Percentiles rank a stretch among this genome's conserved stretches.
Evolutionary conservation across 108 stramenopile genomes (phyloP).

Genomic region (Ochromonas danica): DNA sequence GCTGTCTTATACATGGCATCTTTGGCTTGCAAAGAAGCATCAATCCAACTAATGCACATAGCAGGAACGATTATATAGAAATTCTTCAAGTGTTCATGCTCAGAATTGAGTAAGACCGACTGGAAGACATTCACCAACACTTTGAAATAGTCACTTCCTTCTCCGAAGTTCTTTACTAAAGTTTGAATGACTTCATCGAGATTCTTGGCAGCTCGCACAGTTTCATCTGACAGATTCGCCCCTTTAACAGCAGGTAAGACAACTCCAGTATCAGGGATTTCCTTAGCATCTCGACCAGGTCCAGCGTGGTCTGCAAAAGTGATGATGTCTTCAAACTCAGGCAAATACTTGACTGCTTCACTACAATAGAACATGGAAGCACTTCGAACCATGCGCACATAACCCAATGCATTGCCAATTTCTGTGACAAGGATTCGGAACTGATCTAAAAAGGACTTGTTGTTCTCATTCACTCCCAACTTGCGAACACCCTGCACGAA

Average conservation of each 20-base stretch:
- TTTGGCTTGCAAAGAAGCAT: constrained; percentile 55
- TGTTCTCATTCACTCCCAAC: constrained; percentile 39
- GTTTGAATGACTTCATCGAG: constrained; percentile 33
- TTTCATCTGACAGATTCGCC: constrained; percentile 14
- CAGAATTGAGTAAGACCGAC: constrained; percentile 42
- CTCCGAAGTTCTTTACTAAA: constrained; percentile 37
- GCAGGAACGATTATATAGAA: constrained; percentile 63
- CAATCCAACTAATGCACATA: constrained; percentile 60
- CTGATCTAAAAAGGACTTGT: constrained; percentile 44
- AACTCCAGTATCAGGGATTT: not conserved
- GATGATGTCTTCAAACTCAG: constrained; percentile 35
- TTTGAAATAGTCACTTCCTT: constrained; percentile 49
- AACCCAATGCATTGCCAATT: constrained; percentile 69
- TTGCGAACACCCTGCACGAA: constrained; percentile 60
- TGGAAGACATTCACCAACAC: constrained; percentile 62
- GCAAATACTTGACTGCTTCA: constrained; percentile 49
- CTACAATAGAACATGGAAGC: constrained; percentile 45
- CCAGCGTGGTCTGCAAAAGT: not conserved
- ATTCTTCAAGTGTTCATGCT: constrained; percentile 53
- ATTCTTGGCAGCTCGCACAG: constrained; percentile 33
- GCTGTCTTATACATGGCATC: constrained; percentile 66
- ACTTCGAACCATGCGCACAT: constrained; percentile 54
- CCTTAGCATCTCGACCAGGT: not conserved
- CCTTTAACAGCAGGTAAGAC: not conserved
- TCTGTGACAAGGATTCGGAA: constrained; percentile 57